A percentile compares a stretch with the other conserved stretches of the same genome.
Conservation (phyloP, 345 rosid genomes). For the Moricandia moricandioides region DNA sequence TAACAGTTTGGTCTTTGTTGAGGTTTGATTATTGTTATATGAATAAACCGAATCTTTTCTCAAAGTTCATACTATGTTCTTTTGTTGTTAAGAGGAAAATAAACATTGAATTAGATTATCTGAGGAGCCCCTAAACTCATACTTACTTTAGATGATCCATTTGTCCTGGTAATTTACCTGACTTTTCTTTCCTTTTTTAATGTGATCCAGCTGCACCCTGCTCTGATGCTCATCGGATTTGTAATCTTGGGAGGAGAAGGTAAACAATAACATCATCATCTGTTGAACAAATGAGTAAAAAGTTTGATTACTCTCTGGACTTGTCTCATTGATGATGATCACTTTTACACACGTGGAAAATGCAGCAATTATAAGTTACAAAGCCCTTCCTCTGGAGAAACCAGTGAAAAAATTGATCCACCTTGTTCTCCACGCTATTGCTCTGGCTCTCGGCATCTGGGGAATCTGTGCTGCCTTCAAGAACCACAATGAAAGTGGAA, state of each 20-base stretch:
- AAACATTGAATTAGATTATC: no score
- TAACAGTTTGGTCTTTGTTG: background rate
- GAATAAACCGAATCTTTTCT: no score
- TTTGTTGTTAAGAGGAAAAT: no score
- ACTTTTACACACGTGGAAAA: background rate
- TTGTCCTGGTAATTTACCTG: no score
- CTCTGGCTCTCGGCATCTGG: slow-evolving; percentile 64
- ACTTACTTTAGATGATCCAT: no score
- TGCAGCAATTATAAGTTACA: slow-evolving; percentile 81
- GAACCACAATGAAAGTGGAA: slow-evolving; percentile 72
- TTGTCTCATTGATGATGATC: background rate
- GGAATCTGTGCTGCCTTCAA: slow-evolving; percentile 84
- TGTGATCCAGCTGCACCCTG: slow-evolving; percentile 74
- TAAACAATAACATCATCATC: slow-evolving; percentile 29
- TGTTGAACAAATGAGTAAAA: background rate
- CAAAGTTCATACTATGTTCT: no score
- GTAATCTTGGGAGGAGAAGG: slow-evolving; percentile 95
- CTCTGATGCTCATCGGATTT: slow-evolving; percentile 85
- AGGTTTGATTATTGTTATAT: no score
- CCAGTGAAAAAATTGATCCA: slow-evolving; percentile 78
- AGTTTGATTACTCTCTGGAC: background rate
- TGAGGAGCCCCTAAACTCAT: no score
- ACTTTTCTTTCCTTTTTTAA: background rate
- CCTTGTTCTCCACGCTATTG: slow-evolving; percentile 72
- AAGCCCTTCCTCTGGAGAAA: slow-evolving; percentile 60